Conservation (phyloP, 2,329 filamentous ascomycete genomes). For the Venturia asperata region DNA sequence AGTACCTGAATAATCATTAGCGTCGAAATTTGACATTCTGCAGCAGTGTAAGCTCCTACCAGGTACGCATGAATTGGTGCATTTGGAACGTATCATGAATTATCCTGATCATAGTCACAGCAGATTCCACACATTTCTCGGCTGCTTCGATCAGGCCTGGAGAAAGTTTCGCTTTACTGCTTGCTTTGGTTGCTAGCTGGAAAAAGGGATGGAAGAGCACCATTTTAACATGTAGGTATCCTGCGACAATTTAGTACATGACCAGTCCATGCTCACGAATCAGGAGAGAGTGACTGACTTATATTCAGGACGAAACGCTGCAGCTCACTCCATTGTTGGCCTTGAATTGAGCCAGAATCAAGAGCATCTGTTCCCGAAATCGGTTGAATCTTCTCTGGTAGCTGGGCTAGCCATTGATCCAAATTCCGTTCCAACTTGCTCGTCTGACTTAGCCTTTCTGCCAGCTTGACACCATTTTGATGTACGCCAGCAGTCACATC, state of each 20-base stretch:
- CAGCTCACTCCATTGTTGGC: conserved; percentile 34
- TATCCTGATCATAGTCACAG: conserved; percentile 35
- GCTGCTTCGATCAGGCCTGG: conserved; percentile 29
- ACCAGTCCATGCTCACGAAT: neutral
- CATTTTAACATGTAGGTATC: conserved; percentile 38
- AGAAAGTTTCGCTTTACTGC: conserved; percentile 23
- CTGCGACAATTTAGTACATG: conserved; percentile 22
- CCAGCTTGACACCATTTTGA: conserved; percentile 30
- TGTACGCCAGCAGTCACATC: conserved; percentile 37
- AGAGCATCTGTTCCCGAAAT: conserved; percentile 23
- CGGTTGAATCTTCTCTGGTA: conserved; percentile 31
- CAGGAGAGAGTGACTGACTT: conserved; percentile 26
- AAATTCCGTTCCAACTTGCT: conserved; percentile 34
- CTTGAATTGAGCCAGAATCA: conserved; percentile 28
- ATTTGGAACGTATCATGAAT: conserved; percentile 35
- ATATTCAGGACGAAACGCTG: conserved; percentile 36
- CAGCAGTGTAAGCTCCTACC: conserved; percentile 26
- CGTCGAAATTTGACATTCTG: neutral
- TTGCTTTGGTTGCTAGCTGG: conserved; percentile 28
- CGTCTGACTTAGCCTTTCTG: conserved; percentile 32
- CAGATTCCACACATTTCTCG: conserved; percentile 35
- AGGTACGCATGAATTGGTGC: conserved; percentile 38
- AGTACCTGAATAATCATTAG: conserved; percentile 30
- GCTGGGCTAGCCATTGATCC: conserved; percentile 31
- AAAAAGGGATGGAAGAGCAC: conserved; percentile 34